Evolutionary conservation across 2,329 filamentous ascomycete species (phyloP), one percentile per base, ranked within the genome.

Genomic region (Thielaviopsis populi): DNA sequence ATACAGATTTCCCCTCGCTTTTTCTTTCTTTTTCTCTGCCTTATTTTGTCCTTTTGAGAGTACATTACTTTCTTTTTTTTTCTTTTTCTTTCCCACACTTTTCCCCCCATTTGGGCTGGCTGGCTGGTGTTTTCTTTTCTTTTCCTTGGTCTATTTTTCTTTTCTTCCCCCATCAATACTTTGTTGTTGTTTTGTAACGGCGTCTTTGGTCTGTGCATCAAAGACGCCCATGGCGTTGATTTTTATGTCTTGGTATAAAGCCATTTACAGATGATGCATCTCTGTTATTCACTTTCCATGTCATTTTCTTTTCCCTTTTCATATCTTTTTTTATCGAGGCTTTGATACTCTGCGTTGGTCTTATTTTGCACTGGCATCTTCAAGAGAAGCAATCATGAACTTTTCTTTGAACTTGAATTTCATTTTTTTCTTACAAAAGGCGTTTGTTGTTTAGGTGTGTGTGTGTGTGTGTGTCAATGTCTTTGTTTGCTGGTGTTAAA

Each of bases 241-340:
- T n/a, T 50, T 50, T 62, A 6, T 53, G 33, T n/a, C 27, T 53
- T 48, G 59, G 43, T 62, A 62, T 24, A 56, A 56, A n/a, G 59
- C 27, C 59, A 50, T 62, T 40, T 40, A 62, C 59, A 60, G 27
- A 62, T 48, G 46, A 46, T 30, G 33, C 33, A 37, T 37, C 1
- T 37, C 10, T 37, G 33, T 40, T 59, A 24, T 19, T 17, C 37
- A 40, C 11, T 62, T 61, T 30, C 3, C 24, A n/a, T 59, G 19
- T 33, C 17, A 37, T 33, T 33, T 56, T 33, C 11, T 37, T 54
- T 33, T 56, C 19, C 1, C n/a, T 56, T 30, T 56, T 37, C n/a
- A n/a, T n/a, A n/a, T n/a, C 2, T 30, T n/a, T 17, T 33, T 33
- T 43, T 59, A 54, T 33, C 11, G 30, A 62, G 43, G 59, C n/a